Base-by-base conservation (phyloP, 192 early-diverging fungal genomes). In the Umbelopsis sp. region DNA sequence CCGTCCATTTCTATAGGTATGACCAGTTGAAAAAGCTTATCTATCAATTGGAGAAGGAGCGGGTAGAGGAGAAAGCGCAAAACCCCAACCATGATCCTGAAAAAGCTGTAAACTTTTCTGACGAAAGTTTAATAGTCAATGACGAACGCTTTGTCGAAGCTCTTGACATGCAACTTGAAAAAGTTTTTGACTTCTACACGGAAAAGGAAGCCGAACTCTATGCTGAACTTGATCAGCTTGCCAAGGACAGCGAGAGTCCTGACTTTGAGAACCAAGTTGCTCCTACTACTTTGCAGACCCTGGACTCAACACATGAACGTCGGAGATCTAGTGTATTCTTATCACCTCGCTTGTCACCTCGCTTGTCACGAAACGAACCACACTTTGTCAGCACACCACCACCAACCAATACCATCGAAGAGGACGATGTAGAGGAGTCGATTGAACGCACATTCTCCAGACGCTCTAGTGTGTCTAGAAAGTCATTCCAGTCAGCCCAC, bases 141-240 rank as follows among this genome's bases (percentile, higher is more conserved):
- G 47, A 55, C 33, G 68, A 78, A 58, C 49, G 20, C 47, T 95
- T 95, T 65, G 69, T 80, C n/a, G 76, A 79, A 6, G 81, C 87
- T 10, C 84, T 95, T 4, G 91, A 95, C 67, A 74, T 80, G 33
- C 90, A 95, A 68, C 83, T 95, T 51, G 80, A 80, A 30, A 90
- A 90, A 71, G 88, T 95, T 44, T 81, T 81, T 68, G 73, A 72
- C 37, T 93, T 93, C 66, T 95, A 95, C 72, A 68, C 74, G 2
- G 75, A 82, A 64, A 92, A 92, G 69, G 91, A 93, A 70, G 70
- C 76, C 1, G 89, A 91, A 74, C 76, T 92, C 4, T 79, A 87
- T 64, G 51, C 65, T 45, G 69, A 83, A 47, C 79, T 91, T 4
- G 78, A 91, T 22, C 73, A 61, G 0, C 69, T 95, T 8, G 47